Conservation (phyloP, 176 grass and related monocot genomes). For the Cenchrus purpureus region DNA sequence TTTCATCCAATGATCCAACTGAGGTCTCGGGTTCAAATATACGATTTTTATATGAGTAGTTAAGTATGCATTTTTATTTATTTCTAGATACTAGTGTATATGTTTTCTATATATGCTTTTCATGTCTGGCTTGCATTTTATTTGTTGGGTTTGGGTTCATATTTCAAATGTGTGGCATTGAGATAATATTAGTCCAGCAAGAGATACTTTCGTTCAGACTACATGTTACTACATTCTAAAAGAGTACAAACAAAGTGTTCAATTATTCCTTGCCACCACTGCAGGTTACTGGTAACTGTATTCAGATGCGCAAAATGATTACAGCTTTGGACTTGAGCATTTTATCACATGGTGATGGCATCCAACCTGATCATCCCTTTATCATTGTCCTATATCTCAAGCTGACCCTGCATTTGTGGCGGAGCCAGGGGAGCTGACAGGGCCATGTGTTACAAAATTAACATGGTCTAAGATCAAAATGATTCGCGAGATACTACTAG, state of each 20-base stretch:
- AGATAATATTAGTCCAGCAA: neutral
- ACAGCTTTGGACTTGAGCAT: neutral
- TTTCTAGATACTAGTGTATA: too few relatives aligned
- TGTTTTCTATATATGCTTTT: too few relatives aligned
- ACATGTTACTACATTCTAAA: neutral
- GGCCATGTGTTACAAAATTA: too few relatives aligned
- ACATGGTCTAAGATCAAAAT: too few relatives aligned
- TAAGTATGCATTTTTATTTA: neutral
- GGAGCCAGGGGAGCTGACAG: too few relatives aligned
- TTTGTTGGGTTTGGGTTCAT: neutral
- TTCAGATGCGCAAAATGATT: conserved; percentile 21
- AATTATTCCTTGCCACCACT: neutral
- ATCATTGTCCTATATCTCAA: conserved; percentile 90
- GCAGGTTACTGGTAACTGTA: conserved; percentile 1
- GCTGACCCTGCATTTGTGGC: conserved; percentile 57
- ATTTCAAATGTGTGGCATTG: neutral
- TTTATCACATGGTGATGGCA: conserved; percentile 10
- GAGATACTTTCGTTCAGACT: neutral
- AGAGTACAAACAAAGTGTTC: neutral
- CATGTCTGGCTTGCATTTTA: too few relatives aligned
- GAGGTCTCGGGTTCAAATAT: neutral
- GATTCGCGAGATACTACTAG: too few relatives aligned
- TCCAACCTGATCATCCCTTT: conserved; percentile 60
- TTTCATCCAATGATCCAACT: neutral
- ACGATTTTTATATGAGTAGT: neutral